These are phyloP conservation scores for Shiraia bambusicola DNA, from an alignment of 2,329 filamentous ascomycete species.

Conservation along the genomic window DNA sequence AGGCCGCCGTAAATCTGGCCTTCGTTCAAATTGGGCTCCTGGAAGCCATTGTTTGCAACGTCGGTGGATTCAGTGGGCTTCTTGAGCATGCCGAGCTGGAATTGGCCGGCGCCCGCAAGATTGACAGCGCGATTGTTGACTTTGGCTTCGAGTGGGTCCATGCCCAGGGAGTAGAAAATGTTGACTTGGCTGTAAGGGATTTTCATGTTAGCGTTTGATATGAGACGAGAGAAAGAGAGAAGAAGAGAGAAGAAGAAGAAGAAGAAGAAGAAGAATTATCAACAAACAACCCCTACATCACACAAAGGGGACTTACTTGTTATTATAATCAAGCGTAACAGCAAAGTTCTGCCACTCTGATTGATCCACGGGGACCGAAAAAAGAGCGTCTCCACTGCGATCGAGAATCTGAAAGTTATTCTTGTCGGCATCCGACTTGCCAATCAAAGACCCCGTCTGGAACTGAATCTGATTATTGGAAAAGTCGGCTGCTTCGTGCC, in stretches of 20 bases:
- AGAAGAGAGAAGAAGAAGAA: too few species aligned
- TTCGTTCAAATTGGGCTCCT: slow-evolving; percentile 39
- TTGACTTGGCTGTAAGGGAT: slow-evolving; percentile 52
- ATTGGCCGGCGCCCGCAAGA: slow-evolving; percentile 60
- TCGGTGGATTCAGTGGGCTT: slow-evolving; percentile 54
- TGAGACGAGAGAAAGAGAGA: too few species aligned
- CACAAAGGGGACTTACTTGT: slow-evolving; percentile 58
- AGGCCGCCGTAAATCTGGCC: slow-evolving; percentile 44
- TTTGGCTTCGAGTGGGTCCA: slow-evolving; percentile 50
- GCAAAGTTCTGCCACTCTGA: slow-evolving; percentile 64
- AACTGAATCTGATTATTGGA: slow-evolving; percentile 49
- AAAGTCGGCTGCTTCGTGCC: slow-evolving; percentile 46
- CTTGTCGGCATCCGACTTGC: slow-evolving; percentile 47
- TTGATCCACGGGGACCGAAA: slow-evolving; percentile 53
- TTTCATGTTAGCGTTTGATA: too few species aligned
- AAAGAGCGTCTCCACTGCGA: slow-evolving; percentile 46
- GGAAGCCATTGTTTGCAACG: slow-evolving; percentile 43
- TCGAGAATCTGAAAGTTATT: slow-evolving; percentile 47
- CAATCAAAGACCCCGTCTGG: slow-evolving; percentile 57
- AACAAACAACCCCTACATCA: too few species aligned
- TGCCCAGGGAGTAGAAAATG: slow-evolving; percentile 58
- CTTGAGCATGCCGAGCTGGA: slow-evolving; percentile 64
- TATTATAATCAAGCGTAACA: slow-evolving; percentile 58
- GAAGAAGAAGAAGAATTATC: too few species aligned
- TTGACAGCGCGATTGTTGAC: slow-evolving; percentile 53